phyloP scores from a whole-genome alignment of 495 filamentous ascomycete genomes.

The Aspergillus ostianus region DNA sequence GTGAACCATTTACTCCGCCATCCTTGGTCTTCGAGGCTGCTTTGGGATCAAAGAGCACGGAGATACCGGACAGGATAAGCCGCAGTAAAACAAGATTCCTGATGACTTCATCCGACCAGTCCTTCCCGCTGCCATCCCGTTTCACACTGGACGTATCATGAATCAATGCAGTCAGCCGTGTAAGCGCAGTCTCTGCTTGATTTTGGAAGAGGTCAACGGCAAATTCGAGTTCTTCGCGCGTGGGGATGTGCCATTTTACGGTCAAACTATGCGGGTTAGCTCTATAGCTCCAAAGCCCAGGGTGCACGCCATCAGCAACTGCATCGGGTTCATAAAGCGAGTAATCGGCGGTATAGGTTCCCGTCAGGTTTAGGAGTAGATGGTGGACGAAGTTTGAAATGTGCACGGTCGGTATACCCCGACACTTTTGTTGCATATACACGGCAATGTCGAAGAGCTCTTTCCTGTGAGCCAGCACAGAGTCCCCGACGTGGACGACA shows the following conservation, averaged over 20 bases:
- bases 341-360: slow-evolving; percentile 89
- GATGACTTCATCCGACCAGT: slow-evolving; percentile 96
- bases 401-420: slow-evolving; percentile 89
- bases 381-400: slow-evolving; percentile 98
- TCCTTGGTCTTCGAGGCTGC: slow-evolving; percentile 52
- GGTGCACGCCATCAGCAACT: slow-evolving; percentile 53
- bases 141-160: slow-evolving; percentile 81
- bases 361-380: slow-evolving; percentile 92
- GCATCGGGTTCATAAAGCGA: slow-evolving; percentile 74
- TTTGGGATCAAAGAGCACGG: slow-evolving; percentile 81
- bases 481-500: slow-evolving; percentile 89
- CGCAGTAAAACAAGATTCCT: slow-evolving; percentile 83
- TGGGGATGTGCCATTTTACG: slow-evolving; percentile 89
- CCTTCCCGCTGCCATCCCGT: slow-evolving; percentile 91
- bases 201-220: slow-evolving; percentile 84
- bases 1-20: slow-evolving; percentile 20
- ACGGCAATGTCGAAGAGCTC: slow-evolving; percentile 88
- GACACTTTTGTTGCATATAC: slow-evolving; percentile 94
- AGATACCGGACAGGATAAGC: slow-evolving; percentile 82
- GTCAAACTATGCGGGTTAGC: slow-evolving; percentile 69
- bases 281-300: slow-evolving; percentile 75
- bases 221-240: slow-evolving; percentile 75
- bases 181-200: slow-evolving; percentile 66
- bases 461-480: slow-evolving; percentile 80
- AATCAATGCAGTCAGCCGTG: slow-evolving; percentile 70